Conservation (phyloP, 2,329 filamentous ascomycete species). For the Alternaria alternata region DNA sequence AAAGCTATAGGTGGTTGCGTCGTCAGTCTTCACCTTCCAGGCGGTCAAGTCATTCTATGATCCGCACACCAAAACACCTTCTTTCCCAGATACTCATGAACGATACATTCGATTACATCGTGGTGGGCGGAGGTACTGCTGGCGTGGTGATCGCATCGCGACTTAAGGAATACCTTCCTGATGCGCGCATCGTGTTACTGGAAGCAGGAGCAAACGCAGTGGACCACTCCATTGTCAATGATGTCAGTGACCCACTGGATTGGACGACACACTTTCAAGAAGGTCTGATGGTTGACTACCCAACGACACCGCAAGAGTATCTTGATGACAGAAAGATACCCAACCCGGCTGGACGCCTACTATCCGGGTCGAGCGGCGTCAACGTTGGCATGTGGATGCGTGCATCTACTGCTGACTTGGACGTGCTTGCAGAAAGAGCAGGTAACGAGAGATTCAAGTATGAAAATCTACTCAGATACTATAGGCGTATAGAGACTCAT, state of each 20-base stretch:
- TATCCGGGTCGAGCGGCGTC: slow-evolving; percentile 26
- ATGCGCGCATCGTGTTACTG: slow-evolving; percentile 16
- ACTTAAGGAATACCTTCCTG: slow-evolving; percentile 20
- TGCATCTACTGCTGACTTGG: slow-evolving; percentile 22
- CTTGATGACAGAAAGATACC: slow-evolving; percentile 18
- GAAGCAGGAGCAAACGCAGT: slow-evolving; percentile 28
- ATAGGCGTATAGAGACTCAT: slow-evolving; percentile 22
- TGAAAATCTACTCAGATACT: slow-evolving; percentile 25
- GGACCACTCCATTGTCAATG: slow-evolving; percentile 12
- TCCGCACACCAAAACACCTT: not conserved
- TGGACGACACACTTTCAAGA: slow-evolving; percentile 11
- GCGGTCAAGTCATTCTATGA: not conserved
- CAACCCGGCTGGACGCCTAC: slow-evolving; percentile 23
- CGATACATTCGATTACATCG: slow-evolving; percentile 25
- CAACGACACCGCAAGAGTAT: slow-evolving; percentile 25
- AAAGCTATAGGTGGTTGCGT: not conserved
- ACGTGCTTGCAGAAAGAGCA: slow-evolving; percentile 20
- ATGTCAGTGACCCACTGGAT: slow-evolving; percentile 13
- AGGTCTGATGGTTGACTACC: slow-evolving; percentile 25
- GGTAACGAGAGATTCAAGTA: slow-evolving; percentile 23
- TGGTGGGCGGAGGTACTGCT: slow-evolving; percentile 39
- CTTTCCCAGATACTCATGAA: not conserved
- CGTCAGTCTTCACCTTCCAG: not conserved
- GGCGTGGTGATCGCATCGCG: slow-evolving; percentile 33
- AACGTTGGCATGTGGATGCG: slow-evolving; percentile 31